Evolutionary conservation across 345 rosid species (phyloP), one percentile per base, ranked within the genome.

Genomic region (Mangifera indica): DNA sequence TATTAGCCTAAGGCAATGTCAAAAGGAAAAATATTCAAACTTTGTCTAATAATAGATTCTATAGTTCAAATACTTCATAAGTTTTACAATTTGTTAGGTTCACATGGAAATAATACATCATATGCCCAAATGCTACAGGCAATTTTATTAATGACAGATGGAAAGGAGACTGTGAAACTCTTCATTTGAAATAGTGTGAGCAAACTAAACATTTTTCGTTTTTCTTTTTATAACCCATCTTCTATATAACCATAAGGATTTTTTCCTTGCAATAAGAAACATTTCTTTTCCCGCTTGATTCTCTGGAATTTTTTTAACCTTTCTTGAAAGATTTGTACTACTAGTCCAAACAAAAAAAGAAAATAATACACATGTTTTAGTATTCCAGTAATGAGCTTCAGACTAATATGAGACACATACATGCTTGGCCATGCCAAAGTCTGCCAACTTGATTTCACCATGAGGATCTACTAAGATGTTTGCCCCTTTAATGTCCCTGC

Each of bases 391-490:
- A 24, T 55, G 29, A 61, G 61, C 26, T 59, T 17, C n/a, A 11
- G 10, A 37, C 60, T 21, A 64, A 78, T 55, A 76, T 58, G 65
- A 60, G 49, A 54, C 46, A 54, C 53, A 68, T 90, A 94, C 99
- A 83, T 90, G 98, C 80, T 89, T 94, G 69, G 99, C 97, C 98
- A 94, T 94, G 84, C 99, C 99, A 75, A 94, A 94, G 80, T 94
- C 99, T 4, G 84, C 93, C 84, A 94, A 74, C 90, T 94, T 94
- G 86, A 94, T 87, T 82, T 88, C 98, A 58, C 99, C 99, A 63
- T 87, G 81, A 20, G 99, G 99, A 80, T 89, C 98, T 40, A 92
- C 99, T 78, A 95, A 83, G 73, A 95, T 90, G 82, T 95, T 95
- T 13, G 97, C 99, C 49, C 99, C 98, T 85, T 95, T 95, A 64